Base-by-base conservation (phyloP, 1,284 basidiomycete genomes). In the Puccinia brachypodii region DNA sequence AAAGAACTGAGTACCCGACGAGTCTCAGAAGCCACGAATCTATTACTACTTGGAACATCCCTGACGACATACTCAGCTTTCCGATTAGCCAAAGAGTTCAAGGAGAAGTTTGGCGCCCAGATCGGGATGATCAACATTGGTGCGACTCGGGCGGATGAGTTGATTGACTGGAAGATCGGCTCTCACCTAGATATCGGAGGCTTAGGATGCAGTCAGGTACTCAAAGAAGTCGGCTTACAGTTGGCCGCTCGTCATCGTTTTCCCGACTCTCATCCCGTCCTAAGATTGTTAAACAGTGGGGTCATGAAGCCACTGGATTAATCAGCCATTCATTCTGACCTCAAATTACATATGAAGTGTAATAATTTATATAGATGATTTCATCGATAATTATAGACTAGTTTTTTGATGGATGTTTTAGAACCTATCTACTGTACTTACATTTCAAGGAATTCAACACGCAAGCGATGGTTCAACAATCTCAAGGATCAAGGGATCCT, bases 31-130 rank as follows among this genome's bases (percentile, higher is more conserved):
- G 77, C 83, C 22, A 80, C 82, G 9, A 83, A 84, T 9, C 38
- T 86, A 44, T 78, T 87, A 38, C 40, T 86, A 14, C 82, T 86
- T 1, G 86, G 86, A 0, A 84, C 85, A 19, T 85, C 85, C 4
- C 75, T 86, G 19, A 85, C 86, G 0, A 87, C 86, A 19, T 86
- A 87, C 66, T 86, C 85, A 9, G 86, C 86, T 2, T 86, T 82
- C 71, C 82, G 85, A 11, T 83, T 86, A 50, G 84, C 85, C 58
- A 85, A 85, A 69, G 83, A 85, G 16, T 83, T 84, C 3, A 83
- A 82, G 42, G 85, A 85, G 84, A 85, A 77, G 81, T 8, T 44
- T 3, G 81, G 53, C 13, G 44, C 53, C 19, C 33, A 82, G 47
- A 69, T 80, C 3, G 82, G 85, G 13, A 56, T 86, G 60, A 83